A percentile compares a stretch with the other conserved stretches of the same genome.
Evolutionary conservation across 495 filamentous ascomycete species (phyloP).

Genomic region (Aspergillus leporis): DNA sequence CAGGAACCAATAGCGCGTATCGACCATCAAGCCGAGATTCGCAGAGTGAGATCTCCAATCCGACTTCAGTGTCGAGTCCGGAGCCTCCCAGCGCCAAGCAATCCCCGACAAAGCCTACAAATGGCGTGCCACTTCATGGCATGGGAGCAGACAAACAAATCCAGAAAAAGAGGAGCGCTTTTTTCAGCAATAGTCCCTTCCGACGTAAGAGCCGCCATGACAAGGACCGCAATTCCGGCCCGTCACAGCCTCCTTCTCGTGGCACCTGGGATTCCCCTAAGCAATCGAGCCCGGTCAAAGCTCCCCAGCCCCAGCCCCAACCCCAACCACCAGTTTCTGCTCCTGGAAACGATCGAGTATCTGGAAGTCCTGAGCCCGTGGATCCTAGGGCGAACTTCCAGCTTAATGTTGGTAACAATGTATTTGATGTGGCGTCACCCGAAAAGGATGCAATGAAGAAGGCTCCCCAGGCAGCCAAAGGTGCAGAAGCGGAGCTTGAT

Average conservation of each 20-base stretch:
- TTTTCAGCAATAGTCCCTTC: slow-evolving; percentile 96
- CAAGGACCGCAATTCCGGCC: slow-evolving; percentile 60
- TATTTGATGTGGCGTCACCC: slow-evolving; percentile 92
- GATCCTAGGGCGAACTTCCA: slow-evolving; percentile 92
- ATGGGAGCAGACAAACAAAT: slow-evolving; percentile 62
- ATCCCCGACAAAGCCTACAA: slow-evolving; percentile 67
- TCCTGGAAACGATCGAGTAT: slow-evolving; percentile 27
- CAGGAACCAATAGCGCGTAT: slow-evolving; percentile 63
- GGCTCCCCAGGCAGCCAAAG: slow-evolving; percentile 33
- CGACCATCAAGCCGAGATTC: slow-evolving; percentile 87
- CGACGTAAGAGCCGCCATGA: slow-evolving; percentile 86
- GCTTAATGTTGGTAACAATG: slow-evolving; percentile 94
- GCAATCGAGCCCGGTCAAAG: slow-evolving; percentile 35
- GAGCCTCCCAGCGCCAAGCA: slow-evolving; percentile 65
- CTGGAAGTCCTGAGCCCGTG: slow-evolving; percentile 81
- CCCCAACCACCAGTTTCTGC: slow-evolving; percentile 6
- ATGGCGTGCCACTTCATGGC: slow-evolving; percentile 44
- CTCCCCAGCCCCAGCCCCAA: slow-evolving; percentile 18
- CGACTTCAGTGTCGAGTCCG: slow-evolving; percentile 86
- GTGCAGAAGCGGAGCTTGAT: slow-evolving; percentile 60
- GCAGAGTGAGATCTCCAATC: slow-evolving; percentile 87
- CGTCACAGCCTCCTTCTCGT: slow-evolving; percentile 32
- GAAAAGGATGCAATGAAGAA: slow-evolving; percentile 50
- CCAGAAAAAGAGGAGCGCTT: slow-evolving; percentile 84
- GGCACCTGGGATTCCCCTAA: slow-evolving; percentile 44